phyloP scores from a whole-genome alignment of 1,139 yeast genomes.

The Pichia sp. region DNA sequence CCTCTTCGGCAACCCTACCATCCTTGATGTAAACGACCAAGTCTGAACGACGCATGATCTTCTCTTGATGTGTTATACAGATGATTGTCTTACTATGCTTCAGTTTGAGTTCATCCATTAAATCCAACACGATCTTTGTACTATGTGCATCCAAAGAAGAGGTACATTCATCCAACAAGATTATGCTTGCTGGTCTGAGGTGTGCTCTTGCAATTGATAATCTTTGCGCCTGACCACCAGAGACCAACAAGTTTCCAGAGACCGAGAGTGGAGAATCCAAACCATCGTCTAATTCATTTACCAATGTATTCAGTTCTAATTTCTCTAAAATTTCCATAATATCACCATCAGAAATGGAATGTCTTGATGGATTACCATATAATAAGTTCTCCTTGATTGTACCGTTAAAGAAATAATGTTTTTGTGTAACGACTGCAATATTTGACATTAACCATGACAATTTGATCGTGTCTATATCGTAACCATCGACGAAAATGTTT shows the following conservation, averaged over 20 bases:
- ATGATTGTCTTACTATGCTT: slow-evolving; percentile 38
- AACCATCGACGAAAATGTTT: slow-evolving; percentile 37
- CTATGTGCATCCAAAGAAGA: slow-evolving; percentile 70
- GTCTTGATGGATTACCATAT: slow-evolving; percentile 49
- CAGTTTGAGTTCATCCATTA: slow-evolving; percentile 38
- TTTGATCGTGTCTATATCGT: slow-evolving; percentile 46
- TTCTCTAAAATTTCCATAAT: slow-evolving; percentile 30
- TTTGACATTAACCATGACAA: slow-evolving; percentile 47
- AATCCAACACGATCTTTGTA: slow-evolving; percentile 38
- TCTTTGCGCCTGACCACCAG: slow-evolving; percentile 84
- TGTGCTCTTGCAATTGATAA: slow-evolving; percentile 75
- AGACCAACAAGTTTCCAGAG: slow-evolving; percentile 43
- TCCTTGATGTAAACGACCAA: slow-evolving; percentile 41
- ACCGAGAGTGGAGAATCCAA: slow-evolving; percentile 58
- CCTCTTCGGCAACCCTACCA: slow-evolving; percentile 45
- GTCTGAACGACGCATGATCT: slow-evolving; percentile 52
- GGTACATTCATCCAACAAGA: slow-evolving; percentile 79
- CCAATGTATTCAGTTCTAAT: slow-evolving; percentile 50
- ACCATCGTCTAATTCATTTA: slow-evolving; percentile 52
- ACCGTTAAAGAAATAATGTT: slow-evolving; percentile 63
- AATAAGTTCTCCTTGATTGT: slow-evolving; percentile 62
- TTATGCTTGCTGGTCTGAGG: slow-evolving; percentile 56
- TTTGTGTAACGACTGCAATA: slow-evolving; percentile 70
- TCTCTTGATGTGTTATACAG: slow-evolving; percentile 57
- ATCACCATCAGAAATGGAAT: slow-evolving; percentile 33